Conservation (phyloP, 371 early-diverging fungal genomes). For the Lichtheimia corymbifera region DNA sequence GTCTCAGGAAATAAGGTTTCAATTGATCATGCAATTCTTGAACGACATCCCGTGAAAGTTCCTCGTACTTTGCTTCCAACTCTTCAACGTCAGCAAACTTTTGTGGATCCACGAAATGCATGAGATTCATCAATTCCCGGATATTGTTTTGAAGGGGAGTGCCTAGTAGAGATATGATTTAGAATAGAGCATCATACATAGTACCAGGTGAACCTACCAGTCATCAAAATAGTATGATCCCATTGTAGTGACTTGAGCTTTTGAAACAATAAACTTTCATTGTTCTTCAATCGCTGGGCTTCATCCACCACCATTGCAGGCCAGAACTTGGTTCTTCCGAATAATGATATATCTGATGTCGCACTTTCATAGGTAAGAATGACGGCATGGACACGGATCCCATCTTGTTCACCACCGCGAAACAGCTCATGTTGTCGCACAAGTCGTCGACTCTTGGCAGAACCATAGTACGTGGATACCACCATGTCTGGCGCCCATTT, state of each 20-base stretch:
- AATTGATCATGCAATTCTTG: slow-evolving; percentile 47
- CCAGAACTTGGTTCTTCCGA: slow-evolving; percentile 55
- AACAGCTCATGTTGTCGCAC: slow-evolving; percentile 69
- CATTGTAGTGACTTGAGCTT: slow-evolving; percentile 53
- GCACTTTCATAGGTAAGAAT: slow-evolving; percentile 80
- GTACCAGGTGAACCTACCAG: slow-evolving; percentile 29
- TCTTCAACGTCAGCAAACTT: slow-evolving; percentile 47
- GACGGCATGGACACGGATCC: slow-evolving; percentile 76
- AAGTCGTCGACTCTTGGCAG: slow-evolving; percentile 44
- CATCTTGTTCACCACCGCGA: slow-evolving; percentile 25
- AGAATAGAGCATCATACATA: no score
- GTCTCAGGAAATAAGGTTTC: slow-evolving; percentile 87
- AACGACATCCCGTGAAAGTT: slow-evolving; percentile 41
- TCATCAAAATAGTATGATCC: slow-evolving; percentile 71
- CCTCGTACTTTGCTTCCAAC: slow-evolving; percentile 58
- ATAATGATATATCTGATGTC: slow-evolving; percentile 46
- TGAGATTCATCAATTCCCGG: slow-evolving; percentile 69
- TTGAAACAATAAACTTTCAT: slow-evolving; percentile 66
- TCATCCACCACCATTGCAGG: slow-evolving; percentile 81
- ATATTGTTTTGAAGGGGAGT: slow-evolving; percentile 86
- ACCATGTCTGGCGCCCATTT: slow-evolving; percentile 77
- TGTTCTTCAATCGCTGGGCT: slow-evolving; percentile 88
- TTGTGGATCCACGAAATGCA: slow-evolving; percentile 75
- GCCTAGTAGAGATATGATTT: slow-evolving; percentile 21
- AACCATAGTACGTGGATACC: slow-evolving; percentile 60